phyloP scores from a whole-genome alignment of 768 basidiomycete species.

The Lactarius pseudohatsudake region DNA sequence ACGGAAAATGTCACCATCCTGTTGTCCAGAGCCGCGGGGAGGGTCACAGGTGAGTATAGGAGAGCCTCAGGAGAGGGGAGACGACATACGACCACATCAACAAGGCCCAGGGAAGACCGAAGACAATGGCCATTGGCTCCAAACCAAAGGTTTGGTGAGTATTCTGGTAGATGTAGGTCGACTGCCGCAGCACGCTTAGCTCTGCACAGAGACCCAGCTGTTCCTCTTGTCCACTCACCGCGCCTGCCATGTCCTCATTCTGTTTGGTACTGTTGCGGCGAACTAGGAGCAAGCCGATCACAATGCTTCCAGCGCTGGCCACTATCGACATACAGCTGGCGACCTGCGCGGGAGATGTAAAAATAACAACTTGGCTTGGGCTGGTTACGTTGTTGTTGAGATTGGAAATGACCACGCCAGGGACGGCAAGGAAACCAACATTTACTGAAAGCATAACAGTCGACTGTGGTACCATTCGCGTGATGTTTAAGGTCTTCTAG shows the following conservation, averaged over 20 bases:
- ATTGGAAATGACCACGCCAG: conserved; percentile 26
- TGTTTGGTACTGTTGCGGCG: conserved; percentile 42
- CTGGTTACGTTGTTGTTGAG: not conserved
- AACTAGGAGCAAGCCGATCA: conserved; percentile 46
- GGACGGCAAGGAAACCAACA: conserved; percentile 38
- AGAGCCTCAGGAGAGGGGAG: no score
- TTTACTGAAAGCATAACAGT: conserved; percentile 38
- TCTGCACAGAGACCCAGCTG: not conserved
- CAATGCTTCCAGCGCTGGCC: conserved; percentile 48
- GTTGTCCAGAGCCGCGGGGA: not conserved
- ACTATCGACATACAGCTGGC: conserved; percentile 50
- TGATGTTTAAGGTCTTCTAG: not conserved
- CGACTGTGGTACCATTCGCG: conserved; percentile 20
- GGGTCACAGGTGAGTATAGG: no score
- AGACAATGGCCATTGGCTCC: conserved; percentile 45
- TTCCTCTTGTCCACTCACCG: not conserved
- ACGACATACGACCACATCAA: conserved; percentile 57
- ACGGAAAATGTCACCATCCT: conserved; percentile 16
- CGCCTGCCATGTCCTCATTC: conserved; percentile 33
- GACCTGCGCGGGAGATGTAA: conserved; percentile 30
- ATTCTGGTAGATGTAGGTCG: conserved; percentile 30
- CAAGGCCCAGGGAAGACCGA: conserved; percentile 54
- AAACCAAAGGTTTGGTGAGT: not conserved
- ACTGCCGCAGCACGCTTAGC: conserved; percentile 14
- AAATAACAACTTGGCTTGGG: not conserved